Conservation (phyloP, 257 asterid genomes). For the Solanum appendiculatum region DNA sequence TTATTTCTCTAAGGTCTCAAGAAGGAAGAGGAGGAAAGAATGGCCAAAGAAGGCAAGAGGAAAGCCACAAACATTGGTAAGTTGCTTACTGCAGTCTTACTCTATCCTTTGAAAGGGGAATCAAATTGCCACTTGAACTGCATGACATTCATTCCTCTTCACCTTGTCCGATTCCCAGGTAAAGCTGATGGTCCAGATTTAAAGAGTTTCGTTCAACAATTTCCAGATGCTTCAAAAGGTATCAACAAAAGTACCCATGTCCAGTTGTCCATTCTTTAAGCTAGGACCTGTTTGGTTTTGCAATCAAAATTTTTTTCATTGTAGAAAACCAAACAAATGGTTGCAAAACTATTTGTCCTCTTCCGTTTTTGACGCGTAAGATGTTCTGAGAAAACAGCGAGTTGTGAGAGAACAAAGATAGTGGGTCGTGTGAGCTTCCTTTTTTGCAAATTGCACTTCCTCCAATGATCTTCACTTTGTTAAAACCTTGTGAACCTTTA, state of each 20-base stretch:
- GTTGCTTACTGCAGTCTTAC: slow-evolving; percentile 9
- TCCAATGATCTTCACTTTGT: background rate
- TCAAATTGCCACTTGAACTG: background rate
- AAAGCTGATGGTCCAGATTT: slow-evolving; percentile 73
- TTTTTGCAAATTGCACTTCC: background rate
- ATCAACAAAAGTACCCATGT: background rate
- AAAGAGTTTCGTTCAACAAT: slow-evolving; percentile 57
- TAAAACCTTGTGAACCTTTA: background rate
- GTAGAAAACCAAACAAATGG: background rate
- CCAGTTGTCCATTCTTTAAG: background rate
- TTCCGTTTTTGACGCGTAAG: background rate
- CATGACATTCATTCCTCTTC: background rate
- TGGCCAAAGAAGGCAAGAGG: slow-evolving; percentile 39
- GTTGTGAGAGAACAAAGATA: background rate
- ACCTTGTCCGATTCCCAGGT: slow-evolving; percentile 18
- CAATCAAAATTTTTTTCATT: background rate
- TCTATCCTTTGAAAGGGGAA: background rate
- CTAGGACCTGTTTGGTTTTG: background rate
- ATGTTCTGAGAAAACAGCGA: background rate
- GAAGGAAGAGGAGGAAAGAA: slow-evolving; percentile 85
- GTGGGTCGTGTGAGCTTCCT: background rate
- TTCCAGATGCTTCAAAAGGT: slow-evolving; percentile 71
- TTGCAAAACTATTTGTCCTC: background rate
- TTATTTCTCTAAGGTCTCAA: slow-evolving; percentile 51
- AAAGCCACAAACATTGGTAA: slow-evolving; percentile 46